phyloP scores from a whole-genome alignment of 164 flowering plant species.

The Cinnamomum chago region DNA sequence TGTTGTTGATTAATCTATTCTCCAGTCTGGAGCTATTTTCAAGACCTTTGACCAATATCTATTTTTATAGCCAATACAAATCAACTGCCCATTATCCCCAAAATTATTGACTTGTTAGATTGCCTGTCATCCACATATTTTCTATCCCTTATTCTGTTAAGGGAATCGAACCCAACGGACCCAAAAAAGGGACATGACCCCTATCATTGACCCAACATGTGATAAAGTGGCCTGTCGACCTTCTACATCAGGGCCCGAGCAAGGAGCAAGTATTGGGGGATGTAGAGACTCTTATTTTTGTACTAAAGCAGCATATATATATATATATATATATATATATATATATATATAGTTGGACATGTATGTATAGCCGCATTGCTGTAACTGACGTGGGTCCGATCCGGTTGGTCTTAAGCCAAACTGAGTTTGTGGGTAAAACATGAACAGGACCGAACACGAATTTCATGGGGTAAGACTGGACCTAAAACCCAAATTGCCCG shows the following conservation, averaged over 20 bases:
- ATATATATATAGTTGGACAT: no score
- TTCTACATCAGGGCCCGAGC: not conserved
- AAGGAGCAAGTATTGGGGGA: no score
- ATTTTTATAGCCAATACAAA: not conserved
- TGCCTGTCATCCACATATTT: not conserved
- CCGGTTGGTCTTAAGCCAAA: no score
- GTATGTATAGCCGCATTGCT: no score
- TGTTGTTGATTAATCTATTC: not conserved
- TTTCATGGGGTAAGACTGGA: no score
- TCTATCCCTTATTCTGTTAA: not conserved
- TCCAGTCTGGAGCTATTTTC: not conserved
- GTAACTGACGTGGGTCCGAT: no score
- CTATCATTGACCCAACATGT: not conserved
- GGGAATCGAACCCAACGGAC: not conserved
- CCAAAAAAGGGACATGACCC: not conserved
- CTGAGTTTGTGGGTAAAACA: no score
- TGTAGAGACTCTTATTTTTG: no score
- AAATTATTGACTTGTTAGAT: not conserved
- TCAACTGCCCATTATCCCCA: not conserved
- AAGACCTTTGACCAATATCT: not conserved
- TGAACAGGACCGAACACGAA: no score
- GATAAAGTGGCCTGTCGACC: not conserved
- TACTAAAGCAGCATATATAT: no score
- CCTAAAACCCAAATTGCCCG: no score
- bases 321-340: no score